A percentile compares a stretch with the other conserved stretches of the same genome.
phyloP scores from a whole-genome alignment of 2,329 filamentous ascomycete genomes.

The Fusarium multiceps region DNA sequence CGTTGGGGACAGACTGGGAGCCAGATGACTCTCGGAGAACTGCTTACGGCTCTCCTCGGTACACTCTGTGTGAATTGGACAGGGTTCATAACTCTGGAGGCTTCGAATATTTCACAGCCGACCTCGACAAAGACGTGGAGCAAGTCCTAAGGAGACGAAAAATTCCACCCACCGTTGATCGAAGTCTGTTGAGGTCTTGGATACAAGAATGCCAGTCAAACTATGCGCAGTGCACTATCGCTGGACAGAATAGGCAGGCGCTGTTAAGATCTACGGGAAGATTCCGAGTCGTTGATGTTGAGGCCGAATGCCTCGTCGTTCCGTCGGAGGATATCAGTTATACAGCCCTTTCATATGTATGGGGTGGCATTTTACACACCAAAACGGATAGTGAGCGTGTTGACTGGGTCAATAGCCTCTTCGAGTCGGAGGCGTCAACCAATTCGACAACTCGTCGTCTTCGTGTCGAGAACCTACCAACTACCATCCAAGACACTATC shows the following conservation, averaged over 20 bases:
- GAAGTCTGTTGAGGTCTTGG: neutral
- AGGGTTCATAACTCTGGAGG: rapidly evolving
- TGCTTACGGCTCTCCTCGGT: neutral
- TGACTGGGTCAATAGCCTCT: neutral
- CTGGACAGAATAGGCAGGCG: neutral
- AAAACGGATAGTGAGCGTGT: rapidly evolving
- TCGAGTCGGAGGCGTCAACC: rapidly evolving
- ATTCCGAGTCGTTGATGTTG: neutral
- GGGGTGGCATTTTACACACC: neutral
- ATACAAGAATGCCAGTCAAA: neutral
- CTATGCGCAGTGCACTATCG: neutral
- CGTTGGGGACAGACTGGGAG: neutral
- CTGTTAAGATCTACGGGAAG: neutral
- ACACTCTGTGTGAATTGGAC: neutral
- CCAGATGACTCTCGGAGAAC: neutral
- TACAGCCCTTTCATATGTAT: rapidly evolving
- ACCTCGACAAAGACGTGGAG: rapidly evolving
- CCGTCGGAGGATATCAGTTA: neutral
- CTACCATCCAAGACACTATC: neutral
- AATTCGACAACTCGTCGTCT: neutral
- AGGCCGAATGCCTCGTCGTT: neutral
- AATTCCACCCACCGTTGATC: rapidly evolving
- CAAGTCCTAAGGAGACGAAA: neutral
- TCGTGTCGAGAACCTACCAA: neutral
- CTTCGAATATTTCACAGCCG: neutral